Base-by-base conservation (phyloP, 148 eudicot genomes). In the Beta vulgaris region DNA sequence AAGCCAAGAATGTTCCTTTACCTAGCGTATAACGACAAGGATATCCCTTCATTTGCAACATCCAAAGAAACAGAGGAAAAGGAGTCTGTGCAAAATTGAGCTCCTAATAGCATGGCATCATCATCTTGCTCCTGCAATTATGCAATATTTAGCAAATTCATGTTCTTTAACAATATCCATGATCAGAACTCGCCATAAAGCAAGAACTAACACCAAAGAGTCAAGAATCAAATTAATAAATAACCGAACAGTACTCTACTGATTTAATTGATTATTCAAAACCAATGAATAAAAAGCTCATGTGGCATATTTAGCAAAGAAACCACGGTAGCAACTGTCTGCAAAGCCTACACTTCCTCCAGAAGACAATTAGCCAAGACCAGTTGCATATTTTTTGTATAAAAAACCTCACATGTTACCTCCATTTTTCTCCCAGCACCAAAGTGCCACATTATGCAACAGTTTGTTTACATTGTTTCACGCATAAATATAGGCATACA, bases 41-140 rank as follows among this genome's bases (percentile, higher is more conserved):
- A 78, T 28, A 64, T 68, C 36, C 92, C 97, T 77, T 82, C 73
- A 58, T 88, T 82, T 51, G 87, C 90, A 62, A 73, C 83, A 76
- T 85, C 88, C 51, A 82, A 74, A 62, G 97, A 89, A 77, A 92
- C 72, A 63, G 97, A 86, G 73, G 98, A 87, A 81, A 95, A 92
- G 32, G 93, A 86, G 82, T 95, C 98, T 40, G 89, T 81, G 80
- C 92, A 95, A 76, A 95, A 95, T 73, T 95, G 97, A 75, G 98
- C 98, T 72, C 87, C 93, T 32, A 95, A 75, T 48, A 95, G 87
- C 91, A 95, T 95, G 43, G 93, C 96, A 85, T 95, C 98, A 83
- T 95, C 93, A 81, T 95, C 97, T 82, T 88, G 86, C 82, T 95
- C 96, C 98, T 95, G 83, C 69, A 86, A 71, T 25, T 54, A 69